phyloP scores from a whole-genome alignment of 306 rosid species.

The Quercus alba region DNA sequence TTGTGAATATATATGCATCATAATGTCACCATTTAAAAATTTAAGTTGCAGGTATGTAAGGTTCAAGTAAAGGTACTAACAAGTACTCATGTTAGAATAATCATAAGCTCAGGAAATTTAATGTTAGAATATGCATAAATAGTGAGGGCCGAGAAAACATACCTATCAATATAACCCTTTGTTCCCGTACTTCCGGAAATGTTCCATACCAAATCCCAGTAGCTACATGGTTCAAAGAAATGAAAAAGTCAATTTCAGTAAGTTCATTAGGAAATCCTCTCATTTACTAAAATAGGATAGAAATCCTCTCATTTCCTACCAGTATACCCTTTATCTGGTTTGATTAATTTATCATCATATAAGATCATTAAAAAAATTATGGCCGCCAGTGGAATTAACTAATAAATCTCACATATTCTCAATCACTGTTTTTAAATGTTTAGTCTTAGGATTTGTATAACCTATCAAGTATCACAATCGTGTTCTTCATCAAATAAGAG shows the following conservation, averaged over 20 bases:
- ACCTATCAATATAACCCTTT: slow-evolving; percentile 75
- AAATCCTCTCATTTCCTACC: no score
- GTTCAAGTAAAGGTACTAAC: no score
- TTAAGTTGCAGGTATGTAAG: not conserved
- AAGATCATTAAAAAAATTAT: no score
- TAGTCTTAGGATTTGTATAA: no score
- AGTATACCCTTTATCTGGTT: no score
- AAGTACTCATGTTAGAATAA: no score
- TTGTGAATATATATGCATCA: no score
- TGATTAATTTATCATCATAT: no score
- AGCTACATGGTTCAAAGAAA: slow-evolving; percentile 46
- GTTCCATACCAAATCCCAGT: slow-evolving; percentile 97
- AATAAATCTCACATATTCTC: no score
- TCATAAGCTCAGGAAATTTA: not conserved
- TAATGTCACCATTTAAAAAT: not conserved
- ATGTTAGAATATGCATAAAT: not conserved
- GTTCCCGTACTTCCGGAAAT: slow-evolving; percentile 52
- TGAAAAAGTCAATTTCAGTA: slow-evolving; percentile 26
- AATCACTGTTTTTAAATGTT: no score
- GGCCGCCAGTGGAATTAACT: no score
- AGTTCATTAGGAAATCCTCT: not conserved
- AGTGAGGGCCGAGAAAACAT: slow-evolving; percentile 25
- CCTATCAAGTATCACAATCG: not conserved
- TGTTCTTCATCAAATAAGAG: not conserved
- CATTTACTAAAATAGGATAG: no score